phyloP scores from a whole-genome alignment of 2,329 filamentous ascomycete species.

The Fusarium succisae region DNA sequence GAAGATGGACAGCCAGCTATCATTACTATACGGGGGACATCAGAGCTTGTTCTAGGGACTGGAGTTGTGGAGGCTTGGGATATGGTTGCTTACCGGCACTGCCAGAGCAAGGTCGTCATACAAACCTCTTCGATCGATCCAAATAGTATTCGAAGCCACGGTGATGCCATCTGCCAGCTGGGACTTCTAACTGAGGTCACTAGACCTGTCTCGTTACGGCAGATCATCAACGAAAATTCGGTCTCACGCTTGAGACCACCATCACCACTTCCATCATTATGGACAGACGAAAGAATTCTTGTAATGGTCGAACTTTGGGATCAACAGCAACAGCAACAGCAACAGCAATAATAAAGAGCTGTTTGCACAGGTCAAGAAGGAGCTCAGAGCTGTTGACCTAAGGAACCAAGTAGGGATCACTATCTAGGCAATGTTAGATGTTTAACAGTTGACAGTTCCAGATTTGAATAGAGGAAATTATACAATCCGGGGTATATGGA shows the following conservation, averaged over 20 bases:
- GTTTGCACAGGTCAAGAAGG: neutral
- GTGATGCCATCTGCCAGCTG: neutral
- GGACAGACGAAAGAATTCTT: too few relatives aligned
- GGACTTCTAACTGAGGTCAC: neutral
- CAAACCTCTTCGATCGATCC: neutral
- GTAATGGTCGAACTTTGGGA: neutral
- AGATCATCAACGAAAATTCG: neutral
- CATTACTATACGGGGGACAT: constrained; percentile 42
- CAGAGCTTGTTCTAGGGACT: neutral
- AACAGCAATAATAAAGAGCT: neutral
- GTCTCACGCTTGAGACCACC: neutral
- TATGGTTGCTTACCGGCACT: neutral
- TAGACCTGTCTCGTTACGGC: neutral
- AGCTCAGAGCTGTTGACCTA: neutral
- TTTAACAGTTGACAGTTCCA: too few relatives aligned
- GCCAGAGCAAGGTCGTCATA: neutral
- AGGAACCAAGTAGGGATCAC: neutral
- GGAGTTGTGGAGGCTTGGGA: neutral
- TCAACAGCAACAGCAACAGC: neutral
- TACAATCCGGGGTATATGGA: neutral
- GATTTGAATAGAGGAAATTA: too few relatives aligned
- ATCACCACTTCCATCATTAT: neutral
- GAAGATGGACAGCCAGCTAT: constrained; percentile 25
- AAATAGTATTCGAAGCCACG: neutral
- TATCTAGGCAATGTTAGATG: neutral